Conservation (phyloP, 495 filamentous ascomycete genomes). For the Aspergillus affinis region DNA sequence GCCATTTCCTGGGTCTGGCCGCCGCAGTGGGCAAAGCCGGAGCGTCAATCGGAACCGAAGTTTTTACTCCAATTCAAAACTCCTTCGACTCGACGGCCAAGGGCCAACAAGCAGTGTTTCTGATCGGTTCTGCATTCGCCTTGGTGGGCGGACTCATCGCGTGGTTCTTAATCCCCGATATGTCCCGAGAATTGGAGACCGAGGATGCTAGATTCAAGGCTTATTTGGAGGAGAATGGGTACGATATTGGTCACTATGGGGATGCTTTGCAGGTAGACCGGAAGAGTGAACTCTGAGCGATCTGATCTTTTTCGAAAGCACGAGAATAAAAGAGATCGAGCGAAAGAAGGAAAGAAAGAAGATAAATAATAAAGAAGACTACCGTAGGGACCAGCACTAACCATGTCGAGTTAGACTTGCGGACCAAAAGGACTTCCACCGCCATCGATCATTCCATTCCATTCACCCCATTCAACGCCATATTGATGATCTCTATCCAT, state of each 20-base stretch:
- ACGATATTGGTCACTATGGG: constrained; percentile 26
- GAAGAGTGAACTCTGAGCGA: background rate
- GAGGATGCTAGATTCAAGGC: constrained; percentile 45
- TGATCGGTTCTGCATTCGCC: constrained; percentile 46
- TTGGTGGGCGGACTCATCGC: constrained; percentile 39
- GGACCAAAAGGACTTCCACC: background rate
- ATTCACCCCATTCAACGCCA: background rate
- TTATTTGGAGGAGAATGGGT: constrained; percentile 46
- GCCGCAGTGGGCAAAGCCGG: constrained; percentile 52
- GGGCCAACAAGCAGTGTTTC: constrained; percentile 47
- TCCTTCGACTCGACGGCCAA: constrained; percentile 35
- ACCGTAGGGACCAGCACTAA: background rate
- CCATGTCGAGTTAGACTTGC: constrained; percentile 2
- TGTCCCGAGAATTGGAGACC: constrained; percentile 42
- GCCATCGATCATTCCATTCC: background rate
- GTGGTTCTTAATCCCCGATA: constrained; percentile 49
- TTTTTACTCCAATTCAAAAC: constrained; percentile 45
- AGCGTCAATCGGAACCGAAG: constrained; percentile 47
- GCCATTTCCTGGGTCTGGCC: constrained; percentile 49
- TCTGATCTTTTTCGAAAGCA: background rate
- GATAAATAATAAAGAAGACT: too few species aligned
- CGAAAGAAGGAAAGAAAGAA: background rate
- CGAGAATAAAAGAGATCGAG: background rate
- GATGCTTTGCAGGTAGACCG: constrained; percentile 18
- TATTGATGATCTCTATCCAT: background rate